Base-by-base conservation (phyloP, 305 asterid genomes). In the Euphrasia arctica region DNA sequence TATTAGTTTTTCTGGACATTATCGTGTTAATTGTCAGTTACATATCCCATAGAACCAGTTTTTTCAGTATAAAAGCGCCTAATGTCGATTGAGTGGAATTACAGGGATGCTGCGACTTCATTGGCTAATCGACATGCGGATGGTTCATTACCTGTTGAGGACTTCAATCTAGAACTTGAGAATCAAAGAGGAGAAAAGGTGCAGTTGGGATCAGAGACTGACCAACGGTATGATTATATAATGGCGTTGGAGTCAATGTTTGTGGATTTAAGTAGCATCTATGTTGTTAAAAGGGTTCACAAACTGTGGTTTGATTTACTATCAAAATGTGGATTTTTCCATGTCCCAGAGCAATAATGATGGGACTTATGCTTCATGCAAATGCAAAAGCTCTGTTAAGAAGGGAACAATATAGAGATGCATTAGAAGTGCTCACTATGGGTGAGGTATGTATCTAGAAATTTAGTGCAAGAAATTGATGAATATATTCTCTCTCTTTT, bases 301-400 rank as follows among this genome's bases (percentile, higher is more conserved):
- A 55, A 3, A 50, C 6, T 56, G 8, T 65, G 12, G 13, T 32
- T 60, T 58, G 9, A 2, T 49, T 58, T 65, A 59, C 25, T 27
- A 54, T 60, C 6, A 41, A 64, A 36, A 18, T 47, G 48, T 57
- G 11, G 39, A 32, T 18, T 72, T 55, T 52, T 39, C 2, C 63
- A 11, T 74, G 59, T 80, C 64, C 62, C 80, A 92, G 97, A 68
- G 97, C 97, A 39, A 75, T 93, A 75, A 88, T 93, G 95, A 90
- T 90, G 97, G 99, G 97, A 47, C 95, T 93, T 67, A 86, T 93
- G 99, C 88, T 93, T 70, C 99, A 93, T 63, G 77, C 94, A 58
- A 93, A 85, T 72, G 99, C 80, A 9, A 93, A 86, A 77, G 81
- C 84, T 74, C 80, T 93, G 63, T 72, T 93, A 54, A 83, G 79